Evolutionary conservation across 2,329 filamentous ascomycete species (phyloP).

Genomic region (Neofusicoccum ribis): DNA sequence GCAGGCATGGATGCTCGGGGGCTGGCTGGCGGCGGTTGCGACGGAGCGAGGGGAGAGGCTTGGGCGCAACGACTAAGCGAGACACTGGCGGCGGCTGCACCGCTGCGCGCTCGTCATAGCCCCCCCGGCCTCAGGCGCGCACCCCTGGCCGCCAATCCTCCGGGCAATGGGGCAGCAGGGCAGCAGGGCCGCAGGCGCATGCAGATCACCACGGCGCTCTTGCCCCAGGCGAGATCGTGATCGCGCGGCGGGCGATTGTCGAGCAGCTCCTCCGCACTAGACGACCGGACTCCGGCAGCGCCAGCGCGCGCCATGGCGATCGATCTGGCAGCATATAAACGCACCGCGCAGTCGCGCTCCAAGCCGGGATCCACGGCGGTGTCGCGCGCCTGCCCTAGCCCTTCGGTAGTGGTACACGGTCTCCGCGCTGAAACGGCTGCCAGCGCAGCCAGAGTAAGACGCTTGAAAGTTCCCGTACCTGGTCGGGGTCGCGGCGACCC

Average conservation of each 20-base stretch:
- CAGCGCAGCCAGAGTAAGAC: constrained; percentile 2
- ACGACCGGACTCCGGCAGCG: not conserved
- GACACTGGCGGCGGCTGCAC: constrained; percentile 18
- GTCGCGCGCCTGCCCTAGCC: not conserved
- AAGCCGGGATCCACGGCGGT: not conserved
- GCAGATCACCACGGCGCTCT: not conserved
- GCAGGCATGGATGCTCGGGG: not conserved
- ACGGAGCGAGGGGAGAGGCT: constrained; percentile 18
- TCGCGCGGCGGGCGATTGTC: not conserved
- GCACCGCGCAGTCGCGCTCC: not conserved
- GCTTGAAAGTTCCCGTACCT: not conserved
- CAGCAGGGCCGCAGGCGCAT: too few species aligned
- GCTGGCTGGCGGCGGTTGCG: constrained; percentile 2
- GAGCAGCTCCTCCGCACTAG: not conserved
- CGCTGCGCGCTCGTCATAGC: not conserved
- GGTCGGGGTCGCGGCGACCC: not conserved
- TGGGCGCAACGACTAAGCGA: constrained; percentile 15
- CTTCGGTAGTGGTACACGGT: not conserved
- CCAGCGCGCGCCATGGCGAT: not conserved
- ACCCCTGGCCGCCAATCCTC: constrained; percentile 14
- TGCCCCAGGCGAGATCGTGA: not conserved
- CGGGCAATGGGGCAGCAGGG: not conserved
- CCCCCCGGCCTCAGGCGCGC: constrained; percentile 4
- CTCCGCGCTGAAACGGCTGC: constrained; percentile 6
- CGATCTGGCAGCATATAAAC: constrained; percentile 14